Evolutionary conservation across 306 rosid genomes (phyloP), one percentile per base, ranked within the genome.

Genomic region (Trifolium subterraneum): DNA sequence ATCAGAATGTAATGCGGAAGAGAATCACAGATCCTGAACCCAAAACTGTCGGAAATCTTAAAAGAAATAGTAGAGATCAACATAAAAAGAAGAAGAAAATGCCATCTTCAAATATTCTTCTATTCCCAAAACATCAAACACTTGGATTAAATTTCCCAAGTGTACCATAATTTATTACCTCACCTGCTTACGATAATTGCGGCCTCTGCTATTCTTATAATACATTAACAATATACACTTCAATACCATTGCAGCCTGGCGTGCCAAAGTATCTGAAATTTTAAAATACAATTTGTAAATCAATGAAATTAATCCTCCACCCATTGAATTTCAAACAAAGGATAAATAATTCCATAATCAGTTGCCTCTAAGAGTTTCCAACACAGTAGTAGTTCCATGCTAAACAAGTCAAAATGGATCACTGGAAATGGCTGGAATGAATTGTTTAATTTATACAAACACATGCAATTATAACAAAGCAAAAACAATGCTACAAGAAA

Each of bases 151-250:
- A 22, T 6, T 72, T 48, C 58, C 68, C 52, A 4, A 48, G 74
- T 22, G 56, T 41, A 73, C 41, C 55, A 76, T 13, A 70, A 71
- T 69, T 35, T 68, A 78, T 61, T 66, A 42, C 65, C 87, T 82
- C 80, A 94, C 99, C 97, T 94, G 99, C 79, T 84, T 92, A 87
- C 97, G 92, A 73, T 94, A 94, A 84, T 88, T 89, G 58, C 90
- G 88, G 48, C 96, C 99, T 76, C 96, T 86, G 84, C 93, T 82
- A 79, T 92, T 94, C 90, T 90, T 94, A 87, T 83, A 90, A 86
- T 90, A 88, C 85, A 94, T 87, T 79, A 94, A 86, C 74, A 94
- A 75, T 73, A 81, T 60, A 79, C 93, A 94, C 89, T 94, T 94
- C 71, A 87, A 56, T 65, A 86, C 86, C 96, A 94, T 94, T 59